These are phyloP conservation scores for Globisporangium sylvaticum DNA, from an alignment of 352 stramenopile species.

Conservation along the genomic window DNA sequence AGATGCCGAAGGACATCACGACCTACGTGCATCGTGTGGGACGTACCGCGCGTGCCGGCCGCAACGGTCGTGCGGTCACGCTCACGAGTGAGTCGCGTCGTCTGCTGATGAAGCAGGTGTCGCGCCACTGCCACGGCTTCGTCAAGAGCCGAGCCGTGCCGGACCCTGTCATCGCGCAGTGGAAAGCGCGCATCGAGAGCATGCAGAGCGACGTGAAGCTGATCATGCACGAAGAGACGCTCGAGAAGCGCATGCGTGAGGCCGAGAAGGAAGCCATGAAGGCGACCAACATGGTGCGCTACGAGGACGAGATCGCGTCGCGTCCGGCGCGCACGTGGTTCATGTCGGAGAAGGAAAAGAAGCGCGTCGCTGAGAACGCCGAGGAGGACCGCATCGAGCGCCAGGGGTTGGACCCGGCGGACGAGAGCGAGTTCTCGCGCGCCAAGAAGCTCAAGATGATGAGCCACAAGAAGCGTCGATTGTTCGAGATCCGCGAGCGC, in stretches of 20 bases:
- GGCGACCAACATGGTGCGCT: conserved; percentile 87
- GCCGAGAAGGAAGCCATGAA: conserved; percentile 88
- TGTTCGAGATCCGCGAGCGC: conserved; percentile 81
- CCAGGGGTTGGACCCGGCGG: conserved; percentile 27
- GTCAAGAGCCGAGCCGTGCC: conserved; percentile 90
- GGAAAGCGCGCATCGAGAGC: conserved; percentile 79
- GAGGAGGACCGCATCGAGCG: conserved; percentile 55
- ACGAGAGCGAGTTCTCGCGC: conserved; percentile 40
- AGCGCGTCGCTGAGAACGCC: conserved; percentile 64
- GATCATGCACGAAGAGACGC: conserved; percentile 84
- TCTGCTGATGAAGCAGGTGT: conserved; percentile 94
- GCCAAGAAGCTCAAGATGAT: conserved; percentile 81
- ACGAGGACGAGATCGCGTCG: conserved; percentile 88
- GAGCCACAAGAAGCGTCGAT: conserved; percentile 84
- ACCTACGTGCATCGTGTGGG: conserved; percentile 99
- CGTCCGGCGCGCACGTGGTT: conserved; percentile 91
- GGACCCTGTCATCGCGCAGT: conserved; percentile 84
- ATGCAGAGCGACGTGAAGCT: conserved; percentile 77
- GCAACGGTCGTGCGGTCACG: conserved; percentile 87
- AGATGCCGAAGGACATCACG: conserved; percentile 98
- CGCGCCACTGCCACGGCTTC: conserved; percentile 83
- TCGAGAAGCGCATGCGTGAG: conserved; percentile 89
- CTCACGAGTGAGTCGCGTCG: conserved; percentile 88
- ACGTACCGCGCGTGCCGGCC: conserved; percentile 95
- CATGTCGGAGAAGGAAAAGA: conserved; percentile 89